Conservation (phyloP, 2,329 filamentous ascomycete genomes). For the Fusarium fujikuroi region DNA sequence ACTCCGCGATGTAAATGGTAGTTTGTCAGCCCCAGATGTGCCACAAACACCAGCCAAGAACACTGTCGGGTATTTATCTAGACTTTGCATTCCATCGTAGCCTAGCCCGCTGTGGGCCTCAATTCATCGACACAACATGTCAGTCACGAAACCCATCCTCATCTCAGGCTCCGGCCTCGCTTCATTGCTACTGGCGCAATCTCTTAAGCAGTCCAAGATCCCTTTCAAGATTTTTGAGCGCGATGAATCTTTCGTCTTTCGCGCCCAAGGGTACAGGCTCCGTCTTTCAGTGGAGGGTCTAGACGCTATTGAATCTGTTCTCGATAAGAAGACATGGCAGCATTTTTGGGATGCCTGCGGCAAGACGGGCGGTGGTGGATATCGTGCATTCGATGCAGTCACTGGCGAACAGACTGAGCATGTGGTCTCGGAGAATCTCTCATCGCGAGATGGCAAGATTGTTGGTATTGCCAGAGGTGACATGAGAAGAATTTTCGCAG, state of each 20-base stretch:
- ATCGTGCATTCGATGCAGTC: constrained; percentile 61
- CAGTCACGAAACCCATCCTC: constrained; percentile 49
- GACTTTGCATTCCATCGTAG: neutral
- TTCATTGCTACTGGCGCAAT: constrained; percentile 57
- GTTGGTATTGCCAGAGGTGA: constrained; percentile 71
- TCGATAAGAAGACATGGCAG: constrained; percentile 58
- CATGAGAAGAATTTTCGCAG: constrained; percentile 68
- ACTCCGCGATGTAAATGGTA: neutral
- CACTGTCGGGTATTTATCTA: neutral
- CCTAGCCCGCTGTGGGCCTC: neutral
- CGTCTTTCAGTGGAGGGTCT: constrained; percentile 67
- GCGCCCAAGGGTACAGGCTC: constrained; percentile 71
- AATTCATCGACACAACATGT: constrained; percentile 12
- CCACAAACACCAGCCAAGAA: neutral
- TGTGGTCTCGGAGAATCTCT: constrained; percentile 49
- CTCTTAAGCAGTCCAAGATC: constrained; percentile 54
- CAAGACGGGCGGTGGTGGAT: constrained; percentile 68
- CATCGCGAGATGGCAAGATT: constrained; percentile 66
- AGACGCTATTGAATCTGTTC: constrained; percentile 68
- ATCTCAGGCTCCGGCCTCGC: constrained; percentile 58
- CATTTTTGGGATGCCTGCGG: constrained; percentile 69
- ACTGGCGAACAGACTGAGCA: constrained; percentile 59
- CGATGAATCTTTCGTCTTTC: constrained; percentile 60
- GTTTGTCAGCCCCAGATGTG: neutral
- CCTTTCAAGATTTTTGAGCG: constrained; percentile 68